These are phyloP conservation scores for Arachnopeziza araneosa DNA, from an alignment of 2,329 filamentous ascomycete species.

Conservation along the genomic window DNA sequence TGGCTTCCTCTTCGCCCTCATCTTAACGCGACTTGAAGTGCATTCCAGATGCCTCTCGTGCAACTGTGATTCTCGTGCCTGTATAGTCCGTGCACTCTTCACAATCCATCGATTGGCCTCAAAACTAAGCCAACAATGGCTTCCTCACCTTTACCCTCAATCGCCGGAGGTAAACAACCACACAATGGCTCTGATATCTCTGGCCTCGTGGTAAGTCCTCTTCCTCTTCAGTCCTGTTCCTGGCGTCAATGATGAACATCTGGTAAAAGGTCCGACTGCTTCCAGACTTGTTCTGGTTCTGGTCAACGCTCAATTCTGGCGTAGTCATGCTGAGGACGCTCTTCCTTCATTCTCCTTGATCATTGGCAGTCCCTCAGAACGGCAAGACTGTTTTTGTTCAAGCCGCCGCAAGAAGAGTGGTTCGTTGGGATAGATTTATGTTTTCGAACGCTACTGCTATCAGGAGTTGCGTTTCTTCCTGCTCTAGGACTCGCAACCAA, in stretches of 20 bases:
- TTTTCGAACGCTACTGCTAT: constrained; percentile 38
- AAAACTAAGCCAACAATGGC: not conserved
- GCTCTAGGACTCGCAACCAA: constrained; percentile 48
- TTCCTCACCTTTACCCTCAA: not conserved
- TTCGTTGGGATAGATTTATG: constrained; percentile 25
- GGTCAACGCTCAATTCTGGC: constrained; percentile 20
- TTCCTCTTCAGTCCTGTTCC: not conserved
- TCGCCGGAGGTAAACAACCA: not conserved
- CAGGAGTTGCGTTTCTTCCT: constrained; percentile 46
- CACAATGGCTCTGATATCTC: not conserved
- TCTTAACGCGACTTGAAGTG: not conserved
- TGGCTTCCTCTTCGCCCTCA: not conserved
- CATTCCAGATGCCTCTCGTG: not conserved
- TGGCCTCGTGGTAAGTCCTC: not conserved
- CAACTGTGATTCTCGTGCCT: not conserved
- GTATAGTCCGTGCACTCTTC: not conserved
- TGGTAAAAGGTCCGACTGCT: constrained; percentile 63
- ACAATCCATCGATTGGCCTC: not conserved
- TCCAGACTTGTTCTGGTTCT: constrained; percentile 41
- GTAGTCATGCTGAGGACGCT: constrained; percentile 22
- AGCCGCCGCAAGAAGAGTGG: constrained; percentile 26
- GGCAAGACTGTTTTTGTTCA: constrained; percentile 27
- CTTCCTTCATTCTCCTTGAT: constrained; percentile 8
- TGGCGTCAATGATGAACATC: constrained; percentile 45
- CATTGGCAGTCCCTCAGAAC: constrained; percentile 24